phyloP scores from a whole-genome alignment of 176 grass and related monocot species.

The Avena sativa region DNA sequence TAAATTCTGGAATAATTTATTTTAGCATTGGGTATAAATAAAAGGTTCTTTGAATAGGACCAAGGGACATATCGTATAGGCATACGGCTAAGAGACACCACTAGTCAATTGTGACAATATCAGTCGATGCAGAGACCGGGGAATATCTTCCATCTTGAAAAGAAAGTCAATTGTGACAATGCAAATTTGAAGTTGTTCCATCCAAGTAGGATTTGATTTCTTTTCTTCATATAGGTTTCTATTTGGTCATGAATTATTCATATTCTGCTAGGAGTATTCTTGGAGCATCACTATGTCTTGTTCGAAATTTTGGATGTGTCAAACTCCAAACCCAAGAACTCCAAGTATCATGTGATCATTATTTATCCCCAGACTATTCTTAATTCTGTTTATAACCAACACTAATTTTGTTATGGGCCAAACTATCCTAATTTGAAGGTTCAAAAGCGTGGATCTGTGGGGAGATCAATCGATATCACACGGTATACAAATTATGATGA shows the following conservation, averaged over 20 bases:
- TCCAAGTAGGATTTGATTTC: neutral
- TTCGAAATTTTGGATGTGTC: constrained; percentile 13
- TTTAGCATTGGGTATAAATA: neutral
- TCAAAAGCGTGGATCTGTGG: constrained; percentile 98
- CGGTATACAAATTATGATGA: constrained; percentile 84
- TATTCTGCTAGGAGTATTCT: neutral
- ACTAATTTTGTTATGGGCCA: constrained; percentile 31
- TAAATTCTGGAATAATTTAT: constrained; percentile 10
- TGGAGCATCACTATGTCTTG: constrained; percentile 23
- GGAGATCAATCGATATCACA: constrained; percentile 94
- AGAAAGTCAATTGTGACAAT: constrained; percentile 8
- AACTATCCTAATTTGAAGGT: constrained; percentile 70
- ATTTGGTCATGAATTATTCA: neutral
- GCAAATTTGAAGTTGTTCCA: neutral
- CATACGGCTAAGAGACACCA: neutral
- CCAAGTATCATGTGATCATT: neutral
- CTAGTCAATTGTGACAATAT: neutral
- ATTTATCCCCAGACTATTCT: constrained; percentile 12
- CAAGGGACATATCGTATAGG: neutral
- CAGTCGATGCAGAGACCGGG: no score
- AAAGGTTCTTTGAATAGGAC: neutral
- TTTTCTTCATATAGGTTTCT: constrained; percentile 18
- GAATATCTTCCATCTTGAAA: no score
- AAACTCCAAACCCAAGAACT: constrained; percentile 9
- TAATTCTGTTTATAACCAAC: neutral